Percentiles rank a stretch among this genome's conserved stretches.
These are phyloP conservation scores for Earliella scabrosa DNA, from an alignment of 1,284 basidiomycete species.

Conservation along the genomic window DNA sequence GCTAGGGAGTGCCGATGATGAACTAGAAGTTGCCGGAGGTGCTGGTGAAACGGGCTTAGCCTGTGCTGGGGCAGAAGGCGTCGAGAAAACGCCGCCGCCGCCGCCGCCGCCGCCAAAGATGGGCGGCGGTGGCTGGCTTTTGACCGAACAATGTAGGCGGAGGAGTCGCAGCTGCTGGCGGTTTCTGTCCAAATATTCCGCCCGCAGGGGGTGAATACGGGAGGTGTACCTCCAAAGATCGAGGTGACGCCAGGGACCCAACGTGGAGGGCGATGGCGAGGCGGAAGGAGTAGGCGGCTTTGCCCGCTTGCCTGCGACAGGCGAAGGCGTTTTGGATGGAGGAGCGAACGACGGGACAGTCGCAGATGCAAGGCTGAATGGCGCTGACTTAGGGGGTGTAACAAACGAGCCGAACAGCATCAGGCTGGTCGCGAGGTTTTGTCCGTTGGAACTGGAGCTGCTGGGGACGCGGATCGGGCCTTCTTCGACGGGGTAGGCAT, in stretches of 20 bases:
- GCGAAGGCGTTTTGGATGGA: constrained; percentile 5
- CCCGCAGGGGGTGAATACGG: constrained; percentile 20
- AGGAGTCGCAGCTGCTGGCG: not conserved
- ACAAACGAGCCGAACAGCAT: constrained; percentile 29
- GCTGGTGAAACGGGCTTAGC: constrained; percentile 5
- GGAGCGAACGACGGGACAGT: constrained; percentile 21
- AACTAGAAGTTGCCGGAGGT: not conserved
- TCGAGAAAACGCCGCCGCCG: no score
- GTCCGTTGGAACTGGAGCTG: constrained; percentile 5
- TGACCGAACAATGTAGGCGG: constrained; percentile 5
- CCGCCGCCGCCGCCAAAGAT: not conserved
- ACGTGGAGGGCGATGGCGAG: constrained; percentile 3
- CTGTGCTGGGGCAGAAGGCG: constrained; percentile 10
- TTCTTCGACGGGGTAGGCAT: constrained; percentile 13
- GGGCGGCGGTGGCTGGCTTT: constrained; percentile 5
- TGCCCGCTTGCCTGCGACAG: not conserved
- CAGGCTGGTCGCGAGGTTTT: constrained; percentile 37
- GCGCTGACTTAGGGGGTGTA: constrained; percentile 23
- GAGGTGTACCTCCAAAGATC: constrained; percentile 9
- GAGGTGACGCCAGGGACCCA: constrained; percentile 3
- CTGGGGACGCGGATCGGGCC: constrained; percentile 18
- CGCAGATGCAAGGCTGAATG: constrained; percentile 28
- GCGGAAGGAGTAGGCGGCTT: constrained; percentile 6
- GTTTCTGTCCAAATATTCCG: constrained; percentile 13
- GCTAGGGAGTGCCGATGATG: not conserved